Percentiles rank a stretch among this genome's conserved stretches.
These are phyloP conservation scores for Rhizopus delemar DNA, from an alignment of 371 early-diverging fungal species.

Conservation along the genomic window DNA sequence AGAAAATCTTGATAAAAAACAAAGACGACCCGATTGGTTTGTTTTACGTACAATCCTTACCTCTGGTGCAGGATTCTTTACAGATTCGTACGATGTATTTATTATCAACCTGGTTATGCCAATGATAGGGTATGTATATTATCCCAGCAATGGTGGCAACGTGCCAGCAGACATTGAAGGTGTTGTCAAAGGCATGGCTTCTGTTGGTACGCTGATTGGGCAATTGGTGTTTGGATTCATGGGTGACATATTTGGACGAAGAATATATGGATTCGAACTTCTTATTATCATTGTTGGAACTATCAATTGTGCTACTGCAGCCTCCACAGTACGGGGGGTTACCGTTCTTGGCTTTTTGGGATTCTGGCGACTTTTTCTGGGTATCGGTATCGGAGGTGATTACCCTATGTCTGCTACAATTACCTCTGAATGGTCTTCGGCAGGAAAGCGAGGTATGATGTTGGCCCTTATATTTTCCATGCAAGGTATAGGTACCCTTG, in stretches of 20 bases:
- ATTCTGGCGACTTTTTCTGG: conserved; percentile 84
- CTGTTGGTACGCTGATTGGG: conserved; percentile 81
- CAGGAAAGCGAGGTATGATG: conserved; percentile 70
- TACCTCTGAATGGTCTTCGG: conserved; percentile 84
- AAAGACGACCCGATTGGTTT: conserved; percentile 55
- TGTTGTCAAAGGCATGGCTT: conserved; percentile 79
- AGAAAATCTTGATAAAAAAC: too few species aligned
- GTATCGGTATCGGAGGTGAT: conserved; percentile 87
- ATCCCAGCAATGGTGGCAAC: conserved; percentile 50
- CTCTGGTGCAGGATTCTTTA: conserved; percentile 86
- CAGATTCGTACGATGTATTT: conserved; percentile 88
- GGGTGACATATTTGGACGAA: conserved; percentile 83
- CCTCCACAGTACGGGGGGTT: conserved; percentile 66
- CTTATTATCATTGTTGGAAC: conserved; percentile 79
- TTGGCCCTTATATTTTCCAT: conserved; percentile 84
- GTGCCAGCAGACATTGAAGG: conserved; percentile 68
- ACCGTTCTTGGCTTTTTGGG: conserved; percentile 71
- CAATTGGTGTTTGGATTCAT: conserved; percentile 86
- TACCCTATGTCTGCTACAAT: conserved; percentile 85
- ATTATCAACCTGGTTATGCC: conserved; percentile 79
- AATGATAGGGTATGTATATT: conserved; percentile 81
- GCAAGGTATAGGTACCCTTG: conserved; percentile 89
- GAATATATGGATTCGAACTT: conserved; percentile 85
- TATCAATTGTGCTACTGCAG: conserved; percentile 78
- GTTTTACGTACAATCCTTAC: conserved; percentile 81